Evolutionary conservation across 2,329 filamentous ascomycete genomes (phyloP).

Genomic region (Rhytidhysteron rufulum): DNA sequence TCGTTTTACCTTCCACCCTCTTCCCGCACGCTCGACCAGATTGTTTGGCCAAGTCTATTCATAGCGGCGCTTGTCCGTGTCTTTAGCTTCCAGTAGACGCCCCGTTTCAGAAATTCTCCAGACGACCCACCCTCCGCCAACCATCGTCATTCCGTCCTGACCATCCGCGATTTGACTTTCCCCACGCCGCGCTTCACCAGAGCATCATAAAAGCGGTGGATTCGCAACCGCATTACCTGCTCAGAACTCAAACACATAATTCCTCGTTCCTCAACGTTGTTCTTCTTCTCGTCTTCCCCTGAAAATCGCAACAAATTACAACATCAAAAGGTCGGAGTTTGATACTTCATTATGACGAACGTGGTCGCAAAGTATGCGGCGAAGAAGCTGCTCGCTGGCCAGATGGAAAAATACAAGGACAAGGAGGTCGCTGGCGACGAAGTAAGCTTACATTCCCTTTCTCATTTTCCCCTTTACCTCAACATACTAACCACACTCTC

Average conservation of each 20-base stretch:
- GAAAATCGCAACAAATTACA: conserved; percentile 5
- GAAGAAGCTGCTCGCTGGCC: conserved; percentile 45
- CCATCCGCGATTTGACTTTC: conserved; percentile 2
- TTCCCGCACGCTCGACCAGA: conserved; percentile 13
- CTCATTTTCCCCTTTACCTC: not conserved
- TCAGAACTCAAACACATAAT: too few relatives aligned
- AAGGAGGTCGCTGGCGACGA: conserved; percentile 40
- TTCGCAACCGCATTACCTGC: not conserved
- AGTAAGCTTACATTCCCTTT: conserved; percentile 26
- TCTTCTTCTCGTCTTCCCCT: conserved; percentile 3
- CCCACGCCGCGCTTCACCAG: not conserved
- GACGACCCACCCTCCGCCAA: conserved; percentile 22
- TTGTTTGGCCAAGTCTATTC: too few relatives aligned
- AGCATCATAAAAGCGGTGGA: not conserved
- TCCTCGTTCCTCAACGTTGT: not conserved
- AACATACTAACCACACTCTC: conserved; percentile 5
- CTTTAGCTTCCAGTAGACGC: too few relatives aligned
- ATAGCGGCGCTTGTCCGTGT: conserved; percentile 24
- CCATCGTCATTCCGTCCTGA: conserved; percentile 18
- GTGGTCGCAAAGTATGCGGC: conserved; percentile 47
- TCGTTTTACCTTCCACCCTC: conserved; percentile 11
- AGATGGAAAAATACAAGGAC: conserved; percentile 46
- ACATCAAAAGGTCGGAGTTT: too few relatives aligned
- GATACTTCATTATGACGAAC: conserved; percentile 43
- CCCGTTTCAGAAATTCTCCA: conserved; percentile 34